Evolutionary conservation across 1,284 basidiomycete species (phyloP), one percentile per base, ranked within the genome.

Genomic region (Sanghuangporus sanghuang): DNA sequence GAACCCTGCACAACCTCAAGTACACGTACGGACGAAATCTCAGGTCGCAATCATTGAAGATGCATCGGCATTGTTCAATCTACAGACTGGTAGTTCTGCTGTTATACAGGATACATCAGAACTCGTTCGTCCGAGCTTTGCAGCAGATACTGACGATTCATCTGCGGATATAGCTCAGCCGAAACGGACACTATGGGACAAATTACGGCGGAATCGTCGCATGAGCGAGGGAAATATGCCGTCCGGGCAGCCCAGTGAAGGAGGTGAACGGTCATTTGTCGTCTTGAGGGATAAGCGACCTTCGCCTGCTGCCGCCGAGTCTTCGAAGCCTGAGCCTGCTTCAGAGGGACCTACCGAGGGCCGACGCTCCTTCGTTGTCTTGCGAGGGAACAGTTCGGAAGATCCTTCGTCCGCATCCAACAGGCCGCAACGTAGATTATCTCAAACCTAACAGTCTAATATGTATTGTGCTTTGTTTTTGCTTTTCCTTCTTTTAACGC

Each of bases 31-130:
- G 39, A 90, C 85, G n/a, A 85, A 86, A 75, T 91, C 89, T 27
- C 91, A 93, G 71, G 87, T 85, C 5, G 90, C 91, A 1, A 83
- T 93, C 66, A 85, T 93, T 32, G 88, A 89, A 72, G 78, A 88
- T 70, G 77, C 78, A 48, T 76, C 21, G 67, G 71, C 44, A 64
- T 76, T 64, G 54, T 71, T 64, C 69, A 67, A 11, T 64, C 62
- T 49, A 68, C 60, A 62, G 27, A 40, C 64, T 3, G 66, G 64
- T 52, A 54, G 64, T 39, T 56, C 61, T 38, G 61, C 63, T 40
- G 67, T 40, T 50, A 50, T 59, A n/a, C 71, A 74, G 3, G 67
- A 68, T 6, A 56, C 70, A 35, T 18, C 46, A 56, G 64, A 46
- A 54, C 52, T 36, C 57, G 53, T 21, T 65, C 48, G 62, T 64